These are phyloP conservation scores for Tricholoma furcatifolium DNA, from an alignment of 768 basidiomycete species.

Conservation along the genomic window DNA sequence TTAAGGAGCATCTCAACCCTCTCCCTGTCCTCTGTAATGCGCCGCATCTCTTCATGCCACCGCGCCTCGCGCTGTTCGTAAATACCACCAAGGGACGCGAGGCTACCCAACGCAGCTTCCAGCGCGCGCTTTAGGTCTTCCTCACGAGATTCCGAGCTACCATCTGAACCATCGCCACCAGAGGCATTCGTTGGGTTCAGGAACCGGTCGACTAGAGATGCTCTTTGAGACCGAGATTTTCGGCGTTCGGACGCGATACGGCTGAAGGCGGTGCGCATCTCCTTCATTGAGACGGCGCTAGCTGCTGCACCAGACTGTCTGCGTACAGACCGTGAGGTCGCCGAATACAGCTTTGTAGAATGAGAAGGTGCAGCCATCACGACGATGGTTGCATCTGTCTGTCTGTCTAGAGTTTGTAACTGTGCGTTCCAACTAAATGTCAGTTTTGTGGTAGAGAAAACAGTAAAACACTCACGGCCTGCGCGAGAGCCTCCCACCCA, in stretches of 20 bases:
- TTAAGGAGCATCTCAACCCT: constrained; percentile 61
- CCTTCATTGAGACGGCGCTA: constrained; percentile 47
- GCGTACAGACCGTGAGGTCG: constrained; percentile 69
- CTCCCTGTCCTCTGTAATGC: constrained; percentile 65
- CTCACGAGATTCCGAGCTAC: constrained; percentile 51
- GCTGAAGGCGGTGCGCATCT: constrained; percentile 57
- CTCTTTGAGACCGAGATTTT: constrained; percentile 38
- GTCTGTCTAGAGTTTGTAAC: constrained; percentile 78
- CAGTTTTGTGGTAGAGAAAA: not conserved
- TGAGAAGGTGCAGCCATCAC: constrained; percentile 76
- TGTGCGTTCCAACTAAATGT: constrained; percentile 25
- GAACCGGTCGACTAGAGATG: constrained; percentile 48
- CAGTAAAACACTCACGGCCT: constrained; percentile 51
- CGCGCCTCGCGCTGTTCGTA: constrained; percentile 69
- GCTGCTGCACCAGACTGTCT: constrained; percentile 43
- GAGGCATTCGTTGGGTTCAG: constrained; percentile 37
- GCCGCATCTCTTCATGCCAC: constrained; percentile 69
- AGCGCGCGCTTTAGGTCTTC: constrained; percentile 68
- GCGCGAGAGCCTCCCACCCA: constrained; percentile 71
- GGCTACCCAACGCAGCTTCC: constrained; percentile 65
- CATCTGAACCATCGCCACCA: constrained; percentile 55
- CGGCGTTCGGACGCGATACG: constrained; percentile 58
- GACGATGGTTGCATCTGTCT: constrained; percentile 78
- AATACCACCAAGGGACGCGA: constrained; percentile 59
- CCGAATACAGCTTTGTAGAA: constrained; percentile 58